Percentiles rank a stretch among this genome's conserved stretches.
Conservation (phyloP, 2,329 filamentous ascomycete species). For the Alternaria incomplexa region DNA sequence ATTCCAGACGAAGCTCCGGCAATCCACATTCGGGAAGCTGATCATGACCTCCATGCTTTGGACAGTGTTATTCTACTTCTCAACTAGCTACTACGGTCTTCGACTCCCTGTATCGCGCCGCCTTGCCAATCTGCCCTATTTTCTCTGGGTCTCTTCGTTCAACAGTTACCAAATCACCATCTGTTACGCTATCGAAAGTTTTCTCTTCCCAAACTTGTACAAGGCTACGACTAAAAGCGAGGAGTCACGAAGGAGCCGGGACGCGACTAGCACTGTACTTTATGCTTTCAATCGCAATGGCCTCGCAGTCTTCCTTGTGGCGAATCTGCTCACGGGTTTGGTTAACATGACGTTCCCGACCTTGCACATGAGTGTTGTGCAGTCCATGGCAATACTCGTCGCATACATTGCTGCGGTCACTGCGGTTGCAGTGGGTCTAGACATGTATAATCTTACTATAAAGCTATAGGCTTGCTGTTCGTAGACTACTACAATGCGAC, state of each 20-base stretch:
- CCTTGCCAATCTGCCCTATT: constrained; percentile 90
- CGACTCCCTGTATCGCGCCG: constrained; percentile 77
- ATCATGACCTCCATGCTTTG: constrained; percentile 70
- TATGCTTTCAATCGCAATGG: constrained; percentile 89
- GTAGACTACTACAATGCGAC: background rate
- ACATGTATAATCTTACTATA: constrained; percentile 70
- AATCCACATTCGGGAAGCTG: constrained; percentile 68
- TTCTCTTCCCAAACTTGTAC: constrained; percentile 77
- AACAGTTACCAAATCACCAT: constrained; percentile 82
- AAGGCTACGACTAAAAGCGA: constrained; percentile 59
- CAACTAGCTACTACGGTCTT: constrained; percentile 72
- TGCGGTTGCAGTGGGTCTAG: constrained; percentile 69
- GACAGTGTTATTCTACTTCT: constrained; percentile 71
- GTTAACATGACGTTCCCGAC: constrained; percentile 90
- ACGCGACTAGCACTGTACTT: constrained; percentile 81
- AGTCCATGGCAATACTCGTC: constrained; percentile 76
- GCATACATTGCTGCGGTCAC: constrained; percentile 74
- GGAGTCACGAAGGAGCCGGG: constrained; percentile 68
- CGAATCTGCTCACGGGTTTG: constrained; percentile 86
- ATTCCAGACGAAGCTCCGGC: constrained; percentile 57
- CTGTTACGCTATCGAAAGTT: constrained; percentile 77
- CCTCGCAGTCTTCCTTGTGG: constrained; percentile 80
- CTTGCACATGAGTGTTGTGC: constrained; percentile 68
- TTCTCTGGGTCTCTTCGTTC: constrained; percentile 91
- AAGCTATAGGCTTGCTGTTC: constrained; percentile 63